A percentile compares a stretch with the other conserved stretches of the same genome.
phyloP scores from a whole-genome alignment of 2,329 filamentous ascomycete genomes.

The Emericellopsis cladophorae region DNA sequence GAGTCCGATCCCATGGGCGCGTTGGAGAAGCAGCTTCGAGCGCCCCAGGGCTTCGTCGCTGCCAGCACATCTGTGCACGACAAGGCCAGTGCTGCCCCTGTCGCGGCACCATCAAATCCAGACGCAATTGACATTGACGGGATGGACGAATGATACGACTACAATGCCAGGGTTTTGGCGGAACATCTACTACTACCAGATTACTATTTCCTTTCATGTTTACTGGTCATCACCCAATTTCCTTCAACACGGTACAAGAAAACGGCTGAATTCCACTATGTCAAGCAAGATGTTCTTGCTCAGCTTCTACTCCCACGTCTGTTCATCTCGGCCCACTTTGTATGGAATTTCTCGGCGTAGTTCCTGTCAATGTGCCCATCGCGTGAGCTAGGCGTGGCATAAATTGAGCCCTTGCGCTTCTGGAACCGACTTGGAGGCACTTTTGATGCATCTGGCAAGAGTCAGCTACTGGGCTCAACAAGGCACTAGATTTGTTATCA shows the following conservation, averaged over 20 bases:
- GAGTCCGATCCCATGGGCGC: constrained; percentile 77
- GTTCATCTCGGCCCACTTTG: constrained; percentile 38
- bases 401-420: constrained; percentile 57
- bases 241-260: too few relatives aligned
- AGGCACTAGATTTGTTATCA: constrained; percentile 1
- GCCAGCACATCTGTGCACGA: constrained; percentile 64
- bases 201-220: too few relatives aligned
- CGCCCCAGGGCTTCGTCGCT: constrained; percentile 82
- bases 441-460: constrained; percentile 45
- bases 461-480: constrained; percentile 1
- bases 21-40: constrained; percentile 76
- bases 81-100: constrained; percentile 27
- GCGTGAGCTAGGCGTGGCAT: constrained; percentile 49
- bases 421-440: constrained; percentile 57
- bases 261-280: too few relatives aligned
- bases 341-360: constrained; percentile 46
- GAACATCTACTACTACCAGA: too few relatives aligned
- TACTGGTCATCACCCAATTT: too few relatives aligned
- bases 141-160: constrained; percentile 44
- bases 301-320: background rate
- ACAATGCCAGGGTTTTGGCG: too few relatives aligned
- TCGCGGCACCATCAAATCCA: constrained; percentile 51
- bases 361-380: constrained; percentile 52
- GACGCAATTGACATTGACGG: constrained; percentile 77
- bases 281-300: background rate